These are phyloP conservation scores for Tetraselmis striata DNA, from an alignment of 139 green algal species.

Conservation along the genomic window DNA sequence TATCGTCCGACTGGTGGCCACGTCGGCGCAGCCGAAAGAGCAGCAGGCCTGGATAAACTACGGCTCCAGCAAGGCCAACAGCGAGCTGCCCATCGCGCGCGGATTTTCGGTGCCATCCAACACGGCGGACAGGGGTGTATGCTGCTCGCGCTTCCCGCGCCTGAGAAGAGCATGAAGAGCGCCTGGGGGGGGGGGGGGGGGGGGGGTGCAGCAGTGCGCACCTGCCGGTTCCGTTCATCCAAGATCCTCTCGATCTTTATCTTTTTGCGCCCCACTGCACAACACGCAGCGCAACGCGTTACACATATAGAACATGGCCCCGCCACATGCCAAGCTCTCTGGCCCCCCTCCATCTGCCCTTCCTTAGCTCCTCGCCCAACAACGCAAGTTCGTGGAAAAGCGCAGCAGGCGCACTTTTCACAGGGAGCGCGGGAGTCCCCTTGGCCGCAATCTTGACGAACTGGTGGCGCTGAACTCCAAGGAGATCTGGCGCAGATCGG, in stretches of 20 bases:
- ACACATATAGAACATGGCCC: too few relatives aligned
- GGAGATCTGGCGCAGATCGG: neutral
- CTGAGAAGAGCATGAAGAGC: neutral
- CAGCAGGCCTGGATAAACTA: neutral
- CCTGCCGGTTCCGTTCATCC: slow-evolving; percentile 47
- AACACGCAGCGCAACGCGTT: too few relatives aligned
- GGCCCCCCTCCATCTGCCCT: too few relatives aligned
- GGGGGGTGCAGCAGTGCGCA: slow-evolving; percentile 3
- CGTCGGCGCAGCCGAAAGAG: neutral
- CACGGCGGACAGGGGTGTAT: neutral
- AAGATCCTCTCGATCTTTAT: slow-evolving; percentile 43
- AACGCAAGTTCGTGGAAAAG: neutral
- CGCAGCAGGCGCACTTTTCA: neutral
- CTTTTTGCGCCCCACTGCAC: slow-evolving; percentile 47
- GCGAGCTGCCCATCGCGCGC: neutral
- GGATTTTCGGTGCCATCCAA: neutral
- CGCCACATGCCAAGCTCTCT: too few relatives aligned
- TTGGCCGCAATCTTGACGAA: neutral
- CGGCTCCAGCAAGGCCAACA: neutral
- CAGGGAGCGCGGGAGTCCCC: neutral
- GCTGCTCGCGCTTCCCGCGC: slow-evolving; percentile 9
- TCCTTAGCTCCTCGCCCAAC: too few relatives aligned
- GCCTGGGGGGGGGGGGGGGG: neutral
- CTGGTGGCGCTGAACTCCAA: neutral
- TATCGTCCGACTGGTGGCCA: neutral